Evolutionary conservation across 768 basidiomycete genomes (phyloP), one percentile per base, ranked within the genome.

Genomic region (Lentinula sp.): DNA sequence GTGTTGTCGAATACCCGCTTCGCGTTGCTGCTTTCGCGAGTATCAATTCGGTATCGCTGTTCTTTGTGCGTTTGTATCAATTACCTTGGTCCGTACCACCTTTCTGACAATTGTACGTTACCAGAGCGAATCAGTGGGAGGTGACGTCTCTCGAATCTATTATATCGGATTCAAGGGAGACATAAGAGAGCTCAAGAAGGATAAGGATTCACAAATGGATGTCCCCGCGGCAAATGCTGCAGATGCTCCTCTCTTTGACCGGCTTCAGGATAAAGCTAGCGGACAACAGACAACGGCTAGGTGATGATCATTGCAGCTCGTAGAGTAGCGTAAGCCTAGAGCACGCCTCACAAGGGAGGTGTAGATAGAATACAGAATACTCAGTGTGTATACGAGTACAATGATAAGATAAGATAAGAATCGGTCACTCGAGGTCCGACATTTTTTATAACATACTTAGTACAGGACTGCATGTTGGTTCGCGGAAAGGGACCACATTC

Each of bases 131-230:
- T 76, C 90, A 2, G 78, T 77, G 4, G 89, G 88, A 5, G 87
- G 80, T 31, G 87, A 90, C 6, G 64, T 73, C 16, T 83, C 88
- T 3, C 75, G 88, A 28, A 71, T 94, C 40, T 95, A 88, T 68
- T 95, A 86, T 67, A 67, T 94, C 46, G 92, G 92, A 18, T 95
- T 95, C 78, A 89, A 85, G 70, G 93, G 92, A 45, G 88, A 91
- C 64, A 76, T 78, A 51, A 76, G 78, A 57, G 76, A 78, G 16
- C 70, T 72, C 16, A 78, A 79, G 64, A 85, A 81, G 63, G 87
- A 89, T 57, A 80, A 74, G n/a, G 79, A 79, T 39, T 81, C 80
- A 51, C 85, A 82, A 69, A 77, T 88, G 53, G 88, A 86, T 67
- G 82, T 95, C 15, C 89, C 88, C 0, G 89, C 93, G n/a, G 87